Conservation (phyloP, 176 grass and related monocot species). For the Cenchrus fungigraminus region DNA sequence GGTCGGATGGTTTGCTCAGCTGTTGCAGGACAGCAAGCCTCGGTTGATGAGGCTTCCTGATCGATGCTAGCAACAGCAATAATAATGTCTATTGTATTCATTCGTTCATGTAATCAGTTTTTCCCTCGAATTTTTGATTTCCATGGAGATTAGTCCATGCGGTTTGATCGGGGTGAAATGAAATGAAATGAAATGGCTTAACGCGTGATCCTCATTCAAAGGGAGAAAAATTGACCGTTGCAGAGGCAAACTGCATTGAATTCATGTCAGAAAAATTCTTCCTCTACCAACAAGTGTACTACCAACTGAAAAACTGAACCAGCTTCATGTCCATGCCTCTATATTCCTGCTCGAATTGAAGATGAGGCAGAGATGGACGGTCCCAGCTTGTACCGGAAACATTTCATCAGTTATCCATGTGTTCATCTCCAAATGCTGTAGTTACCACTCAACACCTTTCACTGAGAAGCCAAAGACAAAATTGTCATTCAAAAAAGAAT, state of each 20-base stretch:
- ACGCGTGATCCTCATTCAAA: background rate
- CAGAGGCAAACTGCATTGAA: background rate
- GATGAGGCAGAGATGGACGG: background rate
- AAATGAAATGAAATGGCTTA: background rate
- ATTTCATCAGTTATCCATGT: background rate
- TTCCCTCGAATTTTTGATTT: background rate
- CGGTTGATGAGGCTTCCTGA: constrained; percentile 45
- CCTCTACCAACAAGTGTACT: background rate
- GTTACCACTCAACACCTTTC: too few species aligned
- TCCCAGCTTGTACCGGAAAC: background rate
- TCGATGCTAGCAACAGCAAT: constrained; percentile 17
- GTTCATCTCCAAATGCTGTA: too few species aligned
- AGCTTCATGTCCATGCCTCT: background rate
- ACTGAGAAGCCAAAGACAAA: too few species aligned
- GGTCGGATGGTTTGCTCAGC: constrained; percentile 30
- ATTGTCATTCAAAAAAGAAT: too few species aligned
- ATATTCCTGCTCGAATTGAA: background rate
- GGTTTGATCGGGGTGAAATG: background rate
- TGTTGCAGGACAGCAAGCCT: constrained; percentile 37
- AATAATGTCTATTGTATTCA: constrained; percentile 42
- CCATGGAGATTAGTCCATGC: background rate
- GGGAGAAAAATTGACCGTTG: background rate
- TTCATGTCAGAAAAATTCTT: background rate
- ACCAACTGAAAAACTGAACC: background rate
- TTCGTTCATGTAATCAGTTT: constrained; percentile 21